Conservation (phyloP, 805 yeast genomes). For the Zygosaccharomyces bisporus region DNA sequence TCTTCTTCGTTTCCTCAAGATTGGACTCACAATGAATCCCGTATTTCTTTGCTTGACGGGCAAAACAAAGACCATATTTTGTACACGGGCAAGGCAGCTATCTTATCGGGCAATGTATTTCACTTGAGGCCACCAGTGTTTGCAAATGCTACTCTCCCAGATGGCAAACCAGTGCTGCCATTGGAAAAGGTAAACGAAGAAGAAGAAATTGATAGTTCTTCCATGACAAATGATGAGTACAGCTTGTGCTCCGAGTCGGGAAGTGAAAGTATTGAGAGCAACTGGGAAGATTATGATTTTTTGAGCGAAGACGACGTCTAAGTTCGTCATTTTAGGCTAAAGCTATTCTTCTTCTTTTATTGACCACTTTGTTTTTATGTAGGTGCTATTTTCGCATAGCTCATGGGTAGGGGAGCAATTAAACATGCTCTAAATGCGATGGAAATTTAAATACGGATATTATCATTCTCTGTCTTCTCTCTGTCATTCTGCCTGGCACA, state of each 20-base stretch:
- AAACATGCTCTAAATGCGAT: not conserved
- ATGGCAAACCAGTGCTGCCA: not conserved
- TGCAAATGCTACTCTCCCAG: not conserved
- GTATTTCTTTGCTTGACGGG: not conserved
- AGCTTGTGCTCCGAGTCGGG: conserved; percentile 9
- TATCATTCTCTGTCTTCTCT: not conserved
- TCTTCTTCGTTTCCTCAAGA: not conserved
- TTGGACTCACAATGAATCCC: not conserved
- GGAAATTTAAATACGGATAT: not conserved
- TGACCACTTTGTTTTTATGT: not conserved
- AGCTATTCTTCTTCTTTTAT: conserved; percentile 1
- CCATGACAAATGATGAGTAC: conserved; percentile 21
- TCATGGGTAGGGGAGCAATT: not conserved
- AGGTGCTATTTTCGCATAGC: not conserved
- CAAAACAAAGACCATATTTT: not conserved
- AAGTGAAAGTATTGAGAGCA: conserved; percentile 10
- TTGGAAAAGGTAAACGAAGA: conserved; percentile 13
- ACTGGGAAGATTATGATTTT: conserved; percentile 29
- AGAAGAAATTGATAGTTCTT: conserved; percentile 21
- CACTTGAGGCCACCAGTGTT: not conserved
- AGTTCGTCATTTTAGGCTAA: not conserved
- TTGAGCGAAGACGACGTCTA: conserved; percentile 27
- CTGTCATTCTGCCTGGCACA: conserved; percentile 4
- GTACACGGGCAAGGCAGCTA: not conserved
- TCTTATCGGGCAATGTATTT: not conserved